Base-by-base conservation (phyloP, 768 basidiomycete species). In the Dioszegia crocea region DNA sequence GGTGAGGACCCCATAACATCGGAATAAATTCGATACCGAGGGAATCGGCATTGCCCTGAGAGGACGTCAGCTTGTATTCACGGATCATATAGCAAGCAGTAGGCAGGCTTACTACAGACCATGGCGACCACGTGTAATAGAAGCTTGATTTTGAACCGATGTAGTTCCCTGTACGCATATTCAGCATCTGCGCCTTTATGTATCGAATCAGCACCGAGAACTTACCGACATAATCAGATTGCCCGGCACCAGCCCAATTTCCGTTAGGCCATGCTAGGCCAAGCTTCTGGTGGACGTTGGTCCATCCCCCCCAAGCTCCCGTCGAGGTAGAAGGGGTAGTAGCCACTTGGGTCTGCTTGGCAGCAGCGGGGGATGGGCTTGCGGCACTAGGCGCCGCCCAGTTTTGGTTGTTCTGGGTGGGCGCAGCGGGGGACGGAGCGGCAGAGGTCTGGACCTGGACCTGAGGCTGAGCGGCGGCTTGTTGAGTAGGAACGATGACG, bases 1-100 rank as follows among this genome's bases (percentile, higher is more conserved):
- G 71, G 57, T 79, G 64, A 73, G 87, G 87, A 16, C 82, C 79
- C 88, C 88, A 91, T 1, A 89, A 74, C 86, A 87, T 87, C 21
- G 86, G 82, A 33, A 82, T 79, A 62, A 78, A 84, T 10, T 81
- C 75, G 38, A 86, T 72, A n/a, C 84, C 85, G 52, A 82, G 75
- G 4, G 70, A 30, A 14, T 79, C 76, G 1, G 80, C 77, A 0
- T 63, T 59, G 10, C 64, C 54, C 62, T 63, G 12, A n/a, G 16
- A 31, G 19, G 4, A 29, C 16, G 19, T 53, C n/a, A 56, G 44
- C 47, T 19, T 39, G 11, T 8, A n/a, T 2, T 45, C 36, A 5
- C 10, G 45, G 26, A 21, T 24, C 40, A 21, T 5, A 5, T 43
- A 17, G 6, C 29, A 29, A 6, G 9, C 6, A 30, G 10, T 12